A percentile compares a stretch with the other conserved stretches of the same genome.
These are phyloP conservation scores for Paulownia fortunei DNA, from an alignment of 257 asterid genomes.

Conservation along the genomic window DNA sequence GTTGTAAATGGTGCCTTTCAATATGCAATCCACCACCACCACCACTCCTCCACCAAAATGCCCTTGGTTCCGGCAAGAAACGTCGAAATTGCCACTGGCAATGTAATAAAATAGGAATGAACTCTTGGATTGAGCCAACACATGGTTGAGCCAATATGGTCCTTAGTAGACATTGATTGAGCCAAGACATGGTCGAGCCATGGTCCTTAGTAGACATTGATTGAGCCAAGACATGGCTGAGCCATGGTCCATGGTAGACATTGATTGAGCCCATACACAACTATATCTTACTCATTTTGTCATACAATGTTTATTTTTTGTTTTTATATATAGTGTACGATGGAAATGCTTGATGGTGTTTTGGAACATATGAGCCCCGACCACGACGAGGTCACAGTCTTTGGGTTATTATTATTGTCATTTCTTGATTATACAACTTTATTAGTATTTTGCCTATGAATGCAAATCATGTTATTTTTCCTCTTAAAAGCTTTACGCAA, in stretches of 20 bases:
- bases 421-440: constrained; percentile 2
- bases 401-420: not conserved
- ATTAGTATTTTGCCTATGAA: constrained; percentile 24
- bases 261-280: constrained; percentile 4
- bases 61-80: constrained; percentile 9
- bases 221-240: constrained; percentile 40
- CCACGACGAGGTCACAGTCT: not conserved
- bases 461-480: constrained; percentile 23
- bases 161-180: constrained; percentile 41
- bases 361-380: not conserved
- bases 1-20: constrained; percentile 35
- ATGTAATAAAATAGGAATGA: not conserved
- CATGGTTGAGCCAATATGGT: constrained; percentile 33
- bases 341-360: not conserved
- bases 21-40: constrained; percentile 38
- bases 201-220: constrained; percentile 41
- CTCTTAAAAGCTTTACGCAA: constrained; percentile 34
- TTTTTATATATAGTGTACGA: not conserved
- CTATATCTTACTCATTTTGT: not conserved
- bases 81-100: constrained; percentile 38
- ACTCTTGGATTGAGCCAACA: constrained; percentile 39
- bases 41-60: constrained; percentile 24
- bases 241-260: constrained; percentile 21
- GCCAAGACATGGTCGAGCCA: constrained; percentile 36
- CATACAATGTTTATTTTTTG: not conserved